Base-by-base conservation (phyloP, 2,329 filamentous ascomycete species). In the Phyllosticta ampelicida region DNA sequence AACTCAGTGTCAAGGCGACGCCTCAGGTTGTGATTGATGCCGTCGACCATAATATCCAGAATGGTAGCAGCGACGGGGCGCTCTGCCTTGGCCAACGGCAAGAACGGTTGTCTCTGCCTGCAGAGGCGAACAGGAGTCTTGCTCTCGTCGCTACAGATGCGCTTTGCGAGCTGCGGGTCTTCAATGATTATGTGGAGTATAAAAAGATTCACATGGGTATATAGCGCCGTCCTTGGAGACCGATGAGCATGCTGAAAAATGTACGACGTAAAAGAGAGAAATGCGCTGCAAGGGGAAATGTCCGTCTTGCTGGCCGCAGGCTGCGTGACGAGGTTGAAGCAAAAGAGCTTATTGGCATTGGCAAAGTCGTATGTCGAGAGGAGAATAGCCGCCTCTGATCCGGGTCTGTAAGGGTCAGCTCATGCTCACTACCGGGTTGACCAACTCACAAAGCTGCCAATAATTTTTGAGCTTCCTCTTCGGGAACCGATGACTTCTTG, bases 291-390 rank as follows among this genome's bases (percentile, higher is more conserved):
- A 0, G 91, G 87, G 1, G 86, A 81, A 65, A 92, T 85, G 51
- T 82, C 78, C 49, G 78, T 82, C 64, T 86, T 86, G 53, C 72
- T 73, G 23, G 85, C 83, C 0, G 84, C 73, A 5, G 80, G 68
- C 21, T 84, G 69, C 2, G 83, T 85, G 55, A 96, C 83, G 50
- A 99, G 74, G 65, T 87, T 91, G 70, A 89, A 87, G 71, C 89
- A 92, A 72, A 99, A 97, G 9, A 96, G 79, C 73, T 96, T 97
- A 76, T 97, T 99, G 30, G 91, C 87, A 68, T 95, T 87, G 2
- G 86, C 85, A 69, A 97, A 97, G 70, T 97, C 94, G 70, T 97
- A 99, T 0, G 89, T 86, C 0, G 90, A 86, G 30, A 99, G 79
- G 3, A 97, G 75, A 2, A 95, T 79, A 4, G 91, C 85, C 16